phyloP scores from a whole-genome alignment of 345 rosid species.

The Salix brachista region DNA sequence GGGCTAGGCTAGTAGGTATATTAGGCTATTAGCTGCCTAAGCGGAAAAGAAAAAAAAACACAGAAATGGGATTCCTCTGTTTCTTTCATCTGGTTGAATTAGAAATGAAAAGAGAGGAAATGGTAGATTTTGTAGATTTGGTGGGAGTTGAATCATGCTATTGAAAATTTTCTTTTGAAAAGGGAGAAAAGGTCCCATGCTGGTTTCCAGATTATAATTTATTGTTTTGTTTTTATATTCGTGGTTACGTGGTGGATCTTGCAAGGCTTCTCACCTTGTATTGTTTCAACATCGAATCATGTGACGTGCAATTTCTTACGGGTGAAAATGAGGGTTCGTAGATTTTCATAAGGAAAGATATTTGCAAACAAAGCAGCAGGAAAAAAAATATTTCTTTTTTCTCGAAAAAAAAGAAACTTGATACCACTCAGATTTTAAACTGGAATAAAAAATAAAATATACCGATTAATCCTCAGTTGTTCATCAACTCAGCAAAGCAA shows the following conservation, averaged over 20 bases:
- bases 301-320: background rate
- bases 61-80: slow-evolving; percentile 26
- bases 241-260: slow-evolving; percentile 29
- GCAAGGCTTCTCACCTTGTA: slow-evolving; percentile 24
- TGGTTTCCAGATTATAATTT: background rate
- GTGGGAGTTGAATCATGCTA: slow-evolving; percentile 46
- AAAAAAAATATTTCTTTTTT: too few relatives aligned
- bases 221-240: background rate
- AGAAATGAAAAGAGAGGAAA: background rate
- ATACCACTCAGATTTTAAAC: too few relatives aligned
- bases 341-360: background rate
- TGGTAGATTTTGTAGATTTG: slow-evolving; percentile 38
- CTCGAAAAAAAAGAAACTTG: too few relatives aligned
- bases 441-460: too few relatives aligned
- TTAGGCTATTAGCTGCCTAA: slow-evolving; percentile 13
- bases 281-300: slow-evolving; percentile 29
- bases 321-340: slow-evolving; percentile 11
- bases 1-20: slow-evolving; percentile 14
- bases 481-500: too few relatives aligned
- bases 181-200: slow-evolving; percentile 1
- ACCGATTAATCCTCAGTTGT: too few relatives aligned
- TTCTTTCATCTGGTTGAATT: slow-evolving; percentile 21
- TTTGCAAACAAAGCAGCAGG: too few relatives aligned
- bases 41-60: background rate
- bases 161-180: background rate